phyloP scores from a whole-genome alignment of 2,329 filamentous ascomycete species.

The Coleophoma cylindrospora region DNA sequence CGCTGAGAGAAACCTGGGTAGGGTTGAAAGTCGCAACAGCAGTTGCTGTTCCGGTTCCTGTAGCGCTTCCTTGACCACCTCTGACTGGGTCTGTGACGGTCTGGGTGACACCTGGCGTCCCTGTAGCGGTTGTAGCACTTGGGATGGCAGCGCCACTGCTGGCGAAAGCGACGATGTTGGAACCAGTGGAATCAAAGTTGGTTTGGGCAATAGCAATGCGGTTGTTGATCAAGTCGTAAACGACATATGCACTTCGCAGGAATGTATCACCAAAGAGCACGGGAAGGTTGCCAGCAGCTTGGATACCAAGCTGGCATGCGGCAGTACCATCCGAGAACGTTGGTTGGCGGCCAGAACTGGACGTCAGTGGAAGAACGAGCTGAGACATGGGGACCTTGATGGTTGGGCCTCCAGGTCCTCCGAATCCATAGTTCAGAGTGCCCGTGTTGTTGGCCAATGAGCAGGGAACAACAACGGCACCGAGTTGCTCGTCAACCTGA shows the following conservation, averaged over 20 bases:
- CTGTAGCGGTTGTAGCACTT: slow-evolving; percentile 5
- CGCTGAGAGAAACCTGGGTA: slow-evolving; percentile 18
- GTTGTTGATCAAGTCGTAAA: slow-evolving; percentile 44
- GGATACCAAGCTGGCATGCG: slow-evolving; percentile 26
- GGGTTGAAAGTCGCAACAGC: slow-evolving; percentile 19
- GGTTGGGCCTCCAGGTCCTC: slow-evolving; percentile 30
- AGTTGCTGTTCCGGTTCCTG: slow-evolving; percentile 6
- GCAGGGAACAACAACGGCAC: slow-evolving; percentile 42
- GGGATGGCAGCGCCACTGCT: slow-evolving; percentile 3
- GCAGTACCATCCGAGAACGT: slow-evolving; percentile 25
- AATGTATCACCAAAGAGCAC: slow-evolving; percentile 42
- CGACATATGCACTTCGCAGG: slow-evolving; percentile 43
- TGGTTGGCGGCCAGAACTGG: slow-evolving; percentile 19
- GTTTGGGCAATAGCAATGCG: slow-evolving; percentile 40
- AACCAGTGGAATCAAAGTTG: slow-evolving; percentile 29
- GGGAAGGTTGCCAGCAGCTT: slow-evolving; percentile 2
- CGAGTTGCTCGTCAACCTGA: slow-evolving; percentile 32
- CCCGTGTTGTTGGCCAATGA: slow-evolving; percentile 27
- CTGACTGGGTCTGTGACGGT: slow-evolving; percentile 1
- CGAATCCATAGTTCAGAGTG: slow-evolving; percentile 39
- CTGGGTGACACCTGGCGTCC: not conserved
- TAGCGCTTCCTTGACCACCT: slow-evolving; percentile 2
- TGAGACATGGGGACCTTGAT: slow-evolving; percentile 39
- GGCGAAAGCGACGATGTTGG: slow-evolving; percentile 11
- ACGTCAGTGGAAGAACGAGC: slow-evolving; percentile 29